Evolutionary conservation across 2,329 filamentous ascomycete species (phyloP), one percentile per base, ranked within the genome.

Genomic region (Hypoxylon sp.): DNA sequence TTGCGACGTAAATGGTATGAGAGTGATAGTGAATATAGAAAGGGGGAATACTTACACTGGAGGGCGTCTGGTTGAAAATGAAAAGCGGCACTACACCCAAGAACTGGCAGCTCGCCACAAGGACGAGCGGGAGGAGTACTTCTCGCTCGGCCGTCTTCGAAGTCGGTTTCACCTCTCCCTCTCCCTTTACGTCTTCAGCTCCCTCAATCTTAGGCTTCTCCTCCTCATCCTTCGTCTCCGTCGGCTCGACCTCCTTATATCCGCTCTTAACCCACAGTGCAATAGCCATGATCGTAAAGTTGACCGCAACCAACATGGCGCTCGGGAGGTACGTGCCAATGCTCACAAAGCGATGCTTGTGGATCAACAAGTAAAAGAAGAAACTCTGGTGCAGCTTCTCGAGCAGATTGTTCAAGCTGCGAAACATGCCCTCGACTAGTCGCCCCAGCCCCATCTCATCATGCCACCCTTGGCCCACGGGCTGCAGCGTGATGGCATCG

Each of bases 381-480:
- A 99, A 99, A 79, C 95, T 98, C 82, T 99, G 96, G 79, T 99
- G 96, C 68, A 99, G 86, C 79, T 99, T 95, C 82, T 99, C 96
- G 33, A 99, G 87, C 65, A 99, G 83, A 77, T 99, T 99, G 83
- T 99, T 99, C 80, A 99, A 84, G 79, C 94, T 97, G 75, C 96
- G 88, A 79, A 97, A 97, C 2, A 96, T 88, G 75, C 94, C 94
- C 82, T 99, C 96, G 3, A 98, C 86, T 0, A 95, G 91, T 61
- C 95, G 88, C 5, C 96, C 96, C 78, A 99, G 89, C 8, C 92
- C 92, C 93, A 98, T 98, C 81, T 98, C 96, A 79, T 99, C 96
- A 77, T 98, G 94, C 94, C 94, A 97, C 33, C 96, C 96, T 46
- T 95, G 86, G 1, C 95, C 95, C 66, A 94, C 92, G 0, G 96